These are phyloP conservation scores for Lathyrus sativus DNA, from an alignment of 306 rosid genomes.

Conservation along the genomic window DNA sequence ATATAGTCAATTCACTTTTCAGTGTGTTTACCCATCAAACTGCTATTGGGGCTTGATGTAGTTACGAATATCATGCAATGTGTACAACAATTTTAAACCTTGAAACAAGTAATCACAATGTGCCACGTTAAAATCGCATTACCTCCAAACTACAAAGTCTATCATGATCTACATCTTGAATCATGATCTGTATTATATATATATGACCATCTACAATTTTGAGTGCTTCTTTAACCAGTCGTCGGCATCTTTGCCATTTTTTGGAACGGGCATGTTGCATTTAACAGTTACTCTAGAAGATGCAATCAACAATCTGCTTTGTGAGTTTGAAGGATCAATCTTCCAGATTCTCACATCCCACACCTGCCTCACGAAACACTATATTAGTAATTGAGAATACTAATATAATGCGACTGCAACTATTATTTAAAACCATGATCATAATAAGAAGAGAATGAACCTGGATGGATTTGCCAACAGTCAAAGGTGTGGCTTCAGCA, in stretches of 20 bases:
- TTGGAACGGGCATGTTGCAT: conserved; percentile 71
- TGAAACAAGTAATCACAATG: neutral
- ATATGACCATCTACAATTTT: conserved; percentile 38
- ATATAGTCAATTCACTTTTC: too few species aligned
- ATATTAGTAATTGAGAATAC: neutral
- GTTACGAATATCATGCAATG: too few species aligned
- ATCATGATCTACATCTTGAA: neutral
- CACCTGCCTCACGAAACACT: conserved; percentile 47
- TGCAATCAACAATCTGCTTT: conserved; percentile 55
- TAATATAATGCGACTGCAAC: neutral
- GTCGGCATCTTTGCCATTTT: conserved; percentile 57
- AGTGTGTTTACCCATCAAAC: too few species aligned
- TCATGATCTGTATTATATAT: neutral
- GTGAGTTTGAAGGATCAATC: conserved; percentile 59
- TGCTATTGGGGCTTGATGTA: too few species aligned
- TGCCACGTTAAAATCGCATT: neutral
- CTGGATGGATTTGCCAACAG: conserved; percentile 76
- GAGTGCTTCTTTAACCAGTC: conserved; percentile 56
- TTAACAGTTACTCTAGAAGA: conserved; percentile 78
- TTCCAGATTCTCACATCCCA: conserved; percentile 84
- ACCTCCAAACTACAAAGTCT: neutral
- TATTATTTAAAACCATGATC: too few species aligned
- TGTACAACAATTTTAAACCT: neutral
- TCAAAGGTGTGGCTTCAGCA: conserved; percentile 75
- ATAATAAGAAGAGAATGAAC: conserved; percentile 14